A percentile compares a stretch with the other conserved stretches of the same genome.
Conservation (phyloP, 2,329 filamentous ascomycete species). For the Plectosphaerella sp. region DNA sequence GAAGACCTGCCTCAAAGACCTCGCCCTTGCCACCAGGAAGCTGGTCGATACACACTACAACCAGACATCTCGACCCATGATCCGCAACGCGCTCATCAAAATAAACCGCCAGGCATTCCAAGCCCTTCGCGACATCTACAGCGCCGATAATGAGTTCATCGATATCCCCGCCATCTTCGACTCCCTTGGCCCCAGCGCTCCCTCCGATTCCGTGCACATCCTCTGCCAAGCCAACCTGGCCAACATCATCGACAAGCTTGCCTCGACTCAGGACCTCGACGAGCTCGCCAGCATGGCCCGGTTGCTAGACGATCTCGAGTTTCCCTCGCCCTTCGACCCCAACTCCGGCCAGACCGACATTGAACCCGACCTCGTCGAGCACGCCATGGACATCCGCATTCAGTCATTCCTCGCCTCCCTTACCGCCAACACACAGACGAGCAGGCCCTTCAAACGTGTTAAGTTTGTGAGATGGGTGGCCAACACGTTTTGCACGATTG, state of each 20-base stretch:
- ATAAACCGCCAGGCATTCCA: constrained; percentile 16
- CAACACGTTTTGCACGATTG: background rate
- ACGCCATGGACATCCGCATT: constrained; percentile 32
- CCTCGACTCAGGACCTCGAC: constrained; percentile 6
- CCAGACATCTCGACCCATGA: constrained; percentile 4
- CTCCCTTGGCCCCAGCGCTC: background rate
- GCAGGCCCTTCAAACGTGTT: background rate
- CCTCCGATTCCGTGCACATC: constrained; percentile 5
- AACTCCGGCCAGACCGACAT: constrained; percentile 6
- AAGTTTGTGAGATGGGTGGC: background rate
- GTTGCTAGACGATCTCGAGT: constrained; percentile 11
- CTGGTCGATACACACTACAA: constrained; percentile 20
- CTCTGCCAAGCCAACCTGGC: constrained; percentile 30
- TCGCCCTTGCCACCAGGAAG: constrained; percentile 18
- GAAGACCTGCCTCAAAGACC: constrained; percentile 19
- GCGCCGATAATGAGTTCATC: constrained; percentile 19
- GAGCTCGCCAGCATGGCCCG: constrained; percentile 7
- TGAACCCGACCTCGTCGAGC: constrained; percentile 12
- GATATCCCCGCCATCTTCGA: constrained; percentile 14
- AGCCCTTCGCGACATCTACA: constrained; percentile 18
- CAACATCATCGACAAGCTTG: constrained; percentile 22
- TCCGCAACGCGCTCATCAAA: constrained; percentile 2
- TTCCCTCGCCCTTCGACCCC: constrained; percentile 22
- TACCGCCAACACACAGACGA: background rate
- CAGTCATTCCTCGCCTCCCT: constrained; percentile 25